phyloP scores from a whole-genome alignment of 2,329 filamentous ascomycete species.

The Conoideocrella luteorostrata region DNA sequence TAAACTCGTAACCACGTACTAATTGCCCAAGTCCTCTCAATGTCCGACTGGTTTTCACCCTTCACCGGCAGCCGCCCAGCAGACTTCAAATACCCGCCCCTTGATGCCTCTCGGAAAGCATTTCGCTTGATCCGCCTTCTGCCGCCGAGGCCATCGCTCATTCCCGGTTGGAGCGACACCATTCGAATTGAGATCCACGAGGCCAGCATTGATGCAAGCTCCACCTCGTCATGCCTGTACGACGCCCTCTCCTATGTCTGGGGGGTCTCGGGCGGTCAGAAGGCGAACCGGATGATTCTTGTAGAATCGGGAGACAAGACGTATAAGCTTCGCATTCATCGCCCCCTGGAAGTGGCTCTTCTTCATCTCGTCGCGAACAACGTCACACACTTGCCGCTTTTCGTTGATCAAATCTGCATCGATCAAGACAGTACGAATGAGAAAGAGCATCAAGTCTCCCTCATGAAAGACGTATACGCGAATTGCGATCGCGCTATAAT shows the following conservation, averaged over 20 bases:
- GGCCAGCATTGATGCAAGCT: conserved; percentile 11
- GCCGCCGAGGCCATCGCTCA: conserved; percentile 11
- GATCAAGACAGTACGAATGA: conserved; percentile 19
- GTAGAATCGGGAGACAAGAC: conserved; percentile 14
- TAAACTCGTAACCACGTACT: no score
- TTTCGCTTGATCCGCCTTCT: conserved; percentile 22
- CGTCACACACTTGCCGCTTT: conserved; percentile 15
- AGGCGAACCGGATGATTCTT: conserved; percentile 19
- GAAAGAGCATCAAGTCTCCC: conserved; percentile 19
- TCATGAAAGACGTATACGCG: conserved; percentile 25
- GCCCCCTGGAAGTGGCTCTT: conserved; percentile 23
- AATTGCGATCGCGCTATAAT: conserved; percentile 16
- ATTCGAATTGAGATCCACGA: conserved; percentile 22
- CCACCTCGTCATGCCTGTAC: conserved; percentile 10
- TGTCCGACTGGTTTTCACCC: no score
- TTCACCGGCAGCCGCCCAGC: no score
- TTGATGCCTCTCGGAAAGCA: no score
- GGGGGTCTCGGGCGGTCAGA: conserved; percentile 11
- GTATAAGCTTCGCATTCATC: conserved; percentile 18
- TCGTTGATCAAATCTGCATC: conserved; percentile 27
- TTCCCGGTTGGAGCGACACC: conserved; percentile 15
- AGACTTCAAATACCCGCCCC: no score
- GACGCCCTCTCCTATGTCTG: conserved; percentile 27
- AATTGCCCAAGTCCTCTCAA: no score
- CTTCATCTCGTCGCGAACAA: conserved; percentile 12